Base-by-base conservation (phyloP, 306 rosid genomes). In the Castanospermum australe region DNA sequence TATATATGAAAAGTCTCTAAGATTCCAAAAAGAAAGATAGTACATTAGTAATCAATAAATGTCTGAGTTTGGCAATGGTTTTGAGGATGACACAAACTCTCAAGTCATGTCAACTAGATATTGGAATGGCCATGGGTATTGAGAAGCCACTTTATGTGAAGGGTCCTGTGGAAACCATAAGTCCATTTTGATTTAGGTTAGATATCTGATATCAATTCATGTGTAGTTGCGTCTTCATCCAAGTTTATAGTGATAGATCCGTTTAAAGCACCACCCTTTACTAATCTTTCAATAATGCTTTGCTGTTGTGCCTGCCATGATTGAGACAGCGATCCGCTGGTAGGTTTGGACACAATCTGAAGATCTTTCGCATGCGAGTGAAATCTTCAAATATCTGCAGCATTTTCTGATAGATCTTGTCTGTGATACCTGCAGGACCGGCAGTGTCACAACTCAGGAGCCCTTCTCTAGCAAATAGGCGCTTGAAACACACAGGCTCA, bases 371-470 rank as follows among this genome's bases (percentile, higher is more conserved):
- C 84, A 84, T 80, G 84, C 76, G 3, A 62, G 51, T 70, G 73
- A 75, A 79, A 79, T 75, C 70, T 60, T 41, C 5, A 21, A 51
- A 61, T n/a, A 17, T 62, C 48, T 70, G 69, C 35, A 17, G 14
- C 42, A 39, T 75, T 62, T 74, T 70, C 0, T 80, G 85, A 80
- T 76, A 64, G 79, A 76, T 80, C 54, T 38, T 80, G 85, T 65
- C 84, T 62, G 18, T 76, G 75, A 30, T 44, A 84, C 76, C 51
- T 62, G n/a, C 10, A 60, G 81, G 54, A 74, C 81, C 11, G 50
- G 75, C 84, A 75, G 32, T 30, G 75, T 75, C 70, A 74, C 57
- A 22, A 22, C 61, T 39, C 57, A 25, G 4, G 35, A 77, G 39
- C 59, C 57, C 4, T 39, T 36, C 24, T 39, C 57, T 63, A 22